Conservation (phyloP, 306 rosid species). For the Glycine latifolia region DNA sequence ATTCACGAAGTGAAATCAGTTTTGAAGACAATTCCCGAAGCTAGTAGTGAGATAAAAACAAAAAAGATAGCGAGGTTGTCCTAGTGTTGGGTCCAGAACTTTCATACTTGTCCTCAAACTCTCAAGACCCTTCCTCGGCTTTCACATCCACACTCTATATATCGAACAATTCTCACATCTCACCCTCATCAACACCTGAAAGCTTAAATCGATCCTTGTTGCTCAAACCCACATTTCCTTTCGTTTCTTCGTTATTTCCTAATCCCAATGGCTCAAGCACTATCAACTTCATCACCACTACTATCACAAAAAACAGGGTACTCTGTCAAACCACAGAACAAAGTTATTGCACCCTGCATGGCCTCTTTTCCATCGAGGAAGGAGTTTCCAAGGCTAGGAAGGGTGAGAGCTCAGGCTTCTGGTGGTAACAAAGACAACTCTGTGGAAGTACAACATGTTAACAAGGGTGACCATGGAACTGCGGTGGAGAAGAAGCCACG, state of each 20-base stretch:
- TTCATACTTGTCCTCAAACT: constrained; percentile 46
- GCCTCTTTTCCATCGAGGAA: constrained; percentile 48
- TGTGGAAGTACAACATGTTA: constrained; percentile 61
- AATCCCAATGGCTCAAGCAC: constrained; percentile 62
- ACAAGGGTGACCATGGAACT: constrained; percentile 52
- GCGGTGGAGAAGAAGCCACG: constrained; percentile 61
- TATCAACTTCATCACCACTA: constrained; percentile 54
- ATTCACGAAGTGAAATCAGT: neutral
- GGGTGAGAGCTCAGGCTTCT: constrained; percentile 60
- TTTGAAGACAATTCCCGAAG: constrained; percentile 60
- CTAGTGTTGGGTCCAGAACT: constrained; percentile 56
- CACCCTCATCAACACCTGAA: neutral
- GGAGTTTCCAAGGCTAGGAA: constrained; percentile 29
- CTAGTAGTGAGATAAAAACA: constrained; percentile 16
- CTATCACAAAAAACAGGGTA: constrained; percentile 46
- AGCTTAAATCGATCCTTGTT: neutral
- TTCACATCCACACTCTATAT: constrained; percentile 56
- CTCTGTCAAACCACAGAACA: constrained; percentile 18
- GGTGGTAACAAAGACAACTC: constrained; percentile 60
- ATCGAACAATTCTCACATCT: constrained; percentile 19
- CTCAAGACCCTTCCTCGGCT: constrained; percentile 62
- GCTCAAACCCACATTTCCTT: neutral
- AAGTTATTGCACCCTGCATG: constrained; percentile 39
- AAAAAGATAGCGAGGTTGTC: neutral
- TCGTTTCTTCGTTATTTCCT: neutral